Percentiles rank a stretch among this genome's conserved stretches.
Evolutionary conservation across 441 rosid genomes (phyloP).

Genomic region (Biscutella laevigata): DNA sequence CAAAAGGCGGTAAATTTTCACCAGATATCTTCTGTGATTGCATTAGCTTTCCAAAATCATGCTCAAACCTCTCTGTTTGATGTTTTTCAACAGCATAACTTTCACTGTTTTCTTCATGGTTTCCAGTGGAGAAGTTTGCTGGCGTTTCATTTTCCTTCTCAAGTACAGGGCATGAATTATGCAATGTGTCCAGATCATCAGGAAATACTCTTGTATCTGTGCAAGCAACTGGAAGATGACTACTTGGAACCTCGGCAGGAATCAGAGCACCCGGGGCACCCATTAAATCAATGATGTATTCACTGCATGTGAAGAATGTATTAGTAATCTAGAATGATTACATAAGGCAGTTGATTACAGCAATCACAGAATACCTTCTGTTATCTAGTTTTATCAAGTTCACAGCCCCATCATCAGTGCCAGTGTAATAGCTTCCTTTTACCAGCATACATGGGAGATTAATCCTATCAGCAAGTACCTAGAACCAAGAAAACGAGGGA

Average conservation of each 20-base stretch:
- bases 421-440: constrained; percentile 93
- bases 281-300: constrained; percentile 94
- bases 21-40: constrained; percentile 33
- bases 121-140: constrained; percentile 26
- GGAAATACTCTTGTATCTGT: constrained; percentile 40
- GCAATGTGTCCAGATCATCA: constrained; percentile 33
- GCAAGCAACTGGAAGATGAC: constrained; percentile 46
- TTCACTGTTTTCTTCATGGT: constrained; percentile 32
- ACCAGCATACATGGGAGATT: constrained; percentile 91
- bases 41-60: constrained; percentile 58
- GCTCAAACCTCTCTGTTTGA: constrained; percentile 52
- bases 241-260: constrained; percentile 84
- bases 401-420: constrained; percentile 97
- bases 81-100: constrained; percentile 35
- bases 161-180: constrained; percentile 28
- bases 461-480: constrained; percentile 91
- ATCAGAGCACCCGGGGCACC: constrained; percentile 96
- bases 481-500: constrained; percentile 22
- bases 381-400: constrained; percentile 63
- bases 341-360: constrained; percentile 6
- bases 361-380: constrained; percentile 50
- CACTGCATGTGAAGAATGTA: constrained; percentile 48
- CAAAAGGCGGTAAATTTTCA: constrained; percentile 35
- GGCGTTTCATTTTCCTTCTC: constrained; percentile 34
- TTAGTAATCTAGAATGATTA: constrained; percentile 4